phyloP scores from a whole-genome alignment of 2,329 filamentous ascomycete species.

The Phialophora tarda region DNA sequence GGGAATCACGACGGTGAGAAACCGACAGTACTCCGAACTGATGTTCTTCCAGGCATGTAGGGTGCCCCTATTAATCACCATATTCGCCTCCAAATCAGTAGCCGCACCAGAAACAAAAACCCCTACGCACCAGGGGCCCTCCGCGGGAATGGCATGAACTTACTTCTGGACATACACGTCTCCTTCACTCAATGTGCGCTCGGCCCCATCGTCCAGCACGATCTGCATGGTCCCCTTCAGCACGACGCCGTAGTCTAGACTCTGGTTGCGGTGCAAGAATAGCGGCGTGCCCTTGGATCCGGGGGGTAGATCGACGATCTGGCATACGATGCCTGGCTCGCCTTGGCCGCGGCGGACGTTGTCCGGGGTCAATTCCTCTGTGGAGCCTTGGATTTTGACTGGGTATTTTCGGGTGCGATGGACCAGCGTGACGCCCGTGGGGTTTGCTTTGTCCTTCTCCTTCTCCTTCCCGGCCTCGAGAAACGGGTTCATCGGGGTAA shows the following conservation, averaged over 20 bases:
- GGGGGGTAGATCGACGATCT: constrained; percentile 40
- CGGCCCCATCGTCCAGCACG: constrained; percentile 41
- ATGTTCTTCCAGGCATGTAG: constrained; percentile 23
- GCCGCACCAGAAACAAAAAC: neutral
- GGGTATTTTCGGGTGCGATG: constrained; percentile 8
- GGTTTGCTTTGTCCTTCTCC: neutral
- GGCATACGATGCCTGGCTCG: constrained; percentile 32
- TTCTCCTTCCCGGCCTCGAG: constrained; percentile 28
- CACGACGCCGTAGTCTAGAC: constrained; percentile 43
- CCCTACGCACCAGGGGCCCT: no score
- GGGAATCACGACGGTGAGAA: constrained; percentile 34
- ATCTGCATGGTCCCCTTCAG: constrained; percentile 41
- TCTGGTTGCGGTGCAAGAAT: constrained; percentile 30
- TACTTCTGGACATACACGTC: constrained; percentile 41
- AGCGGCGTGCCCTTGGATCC: neutral
- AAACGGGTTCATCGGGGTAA: constrained; percentile 44
- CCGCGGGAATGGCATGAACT: constrained; percentile 1
- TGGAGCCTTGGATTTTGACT: constrained; percentile 29
- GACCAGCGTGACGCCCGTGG: neutral
- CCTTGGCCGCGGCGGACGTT: constrained; percentile 22
- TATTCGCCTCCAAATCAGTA: neutral
- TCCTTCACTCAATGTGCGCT: constrained; percentile 37
- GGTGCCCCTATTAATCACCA: constrained; percentile 11
- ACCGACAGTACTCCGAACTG: constrained; percentile 23
- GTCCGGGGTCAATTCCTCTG: constrained; percentile 30